A percentile compares a stretch with the other conserved stretches of the same genome.
phyloP scores from a whole-genome alignment of 306 rosid species.

The Abrus pulchellus region DNA sequence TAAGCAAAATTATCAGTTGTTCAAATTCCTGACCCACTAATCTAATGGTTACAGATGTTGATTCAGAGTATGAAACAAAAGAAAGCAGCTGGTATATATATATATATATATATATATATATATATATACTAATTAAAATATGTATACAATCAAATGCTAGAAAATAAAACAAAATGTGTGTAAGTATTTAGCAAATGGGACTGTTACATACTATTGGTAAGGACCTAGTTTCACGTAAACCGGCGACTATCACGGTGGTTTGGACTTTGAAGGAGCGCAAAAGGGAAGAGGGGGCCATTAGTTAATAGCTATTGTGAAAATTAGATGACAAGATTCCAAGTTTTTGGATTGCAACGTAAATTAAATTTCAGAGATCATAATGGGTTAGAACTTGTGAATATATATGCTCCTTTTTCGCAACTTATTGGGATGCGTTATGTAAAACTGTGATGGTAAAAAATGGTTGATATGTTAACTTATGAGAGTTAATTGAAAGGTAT shows the following conservation, averaged over 20 bases:
- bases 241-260: slow-evolving; percentile 74
- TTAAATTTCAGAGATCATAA: slow-evolving; percentile 9
- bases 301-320: background rate
- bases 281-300: slow-evolving; percentile 31
- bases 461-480: too few relatives aligned
- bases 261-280: slow-evolving; percentile 51
- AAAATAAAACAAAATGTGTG: background rate
- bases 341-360: slow-evolving; percentile 41
- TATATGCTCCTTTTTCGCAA: slow-evolving; percentile 28
- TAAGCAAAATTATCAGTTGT: background rate
- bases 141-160: background rate
- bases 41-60: slow-evolving; percentile 14
- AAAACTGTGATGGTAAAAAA: background rate
- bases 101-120: slow-evolving; percentile 14
- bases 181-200: slow-evolving; percentile 5
- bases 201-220: slow-evolving; percentile 46
- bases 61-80: background rate
- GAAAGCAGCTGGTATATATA: background rate
- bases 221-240: slow-evolving; percentile 61
- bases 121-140: background rate
- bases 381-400: background rate
- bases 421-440: slow-evolving; percentile 6
- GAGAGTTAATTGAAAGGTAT: too few relatives aligned
- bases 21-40: slow-evolving; percentile 27
- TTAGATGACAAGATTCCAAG: slow-evolving; percentile 58